These are phyloP conservation scores for Sophora flavescens DNA, from an alignment of 306 rosid genomes.

Conservation along the genomic window DNA sequence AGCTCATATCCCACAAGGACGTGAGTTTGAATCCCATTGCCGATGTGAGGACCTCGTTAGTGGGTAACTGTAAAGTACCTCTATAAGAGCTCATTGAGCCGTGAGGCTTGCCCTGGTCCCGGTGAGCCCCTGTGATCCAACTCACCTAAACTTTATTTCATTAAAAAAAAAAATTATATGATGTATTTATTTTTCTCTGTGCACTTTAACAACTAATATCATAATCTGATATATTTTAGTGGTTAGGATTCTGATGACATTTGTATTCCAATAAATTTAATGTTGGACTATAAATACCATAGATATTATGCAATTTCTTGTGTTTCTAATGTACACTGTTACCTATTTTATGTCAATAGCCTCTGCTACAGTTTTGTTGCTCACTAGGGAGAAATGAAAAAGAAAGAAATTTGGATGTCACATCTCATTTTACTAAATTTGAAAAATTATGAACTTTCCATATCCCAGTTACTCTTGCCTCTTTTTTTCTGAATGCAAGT, in stretches of 20 bases:
- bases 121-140: too few relatives aligned
- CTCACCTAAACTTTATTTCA: too few relatives aligned
- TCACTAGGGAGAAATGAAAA: not conserved
- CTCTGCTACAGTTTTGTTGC: slow-evolving; percentile 1
- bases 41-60: too few relatives aligned
- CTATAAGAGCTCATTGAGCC: too few relatives aligned
- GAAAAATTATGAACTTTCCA: slow-evolving; percentile 17
- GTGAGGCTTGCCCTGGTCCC: too few relatives aligned
- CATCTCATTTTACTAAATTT: not conserved
- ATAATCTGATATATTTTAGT: not conserved
- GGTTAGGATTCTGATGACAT: slow-evolving; percentile 28
- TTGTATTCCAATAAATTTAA: not conserved
- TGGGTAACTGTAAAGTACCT: too few relatives aligned
- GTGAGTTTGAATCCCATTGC: too few relatives aligned
- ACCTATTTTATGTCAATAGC: slow-evolving; percentile 16
- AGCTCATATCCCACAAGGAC: too few relatives aligned
- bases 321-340: slow-evolving; percentile 10
- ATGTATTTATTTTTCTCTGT: slow-evolving; percentile 17
- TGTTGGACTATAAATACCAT: slow-evolving; percentile 11
- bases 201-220: not conserved
- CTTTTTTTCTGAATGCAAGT: not conserved
- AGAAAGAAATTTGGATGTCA: not conserved
- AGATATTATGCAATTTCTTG: not conserved
- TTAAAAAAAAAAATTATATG: too few relatives aligned
- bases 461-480: not conserved